Evolutionary conservation across 2,329 filamentous ascomycete species (phyloP).

Genomic region (Cytospora mali): DNA sequence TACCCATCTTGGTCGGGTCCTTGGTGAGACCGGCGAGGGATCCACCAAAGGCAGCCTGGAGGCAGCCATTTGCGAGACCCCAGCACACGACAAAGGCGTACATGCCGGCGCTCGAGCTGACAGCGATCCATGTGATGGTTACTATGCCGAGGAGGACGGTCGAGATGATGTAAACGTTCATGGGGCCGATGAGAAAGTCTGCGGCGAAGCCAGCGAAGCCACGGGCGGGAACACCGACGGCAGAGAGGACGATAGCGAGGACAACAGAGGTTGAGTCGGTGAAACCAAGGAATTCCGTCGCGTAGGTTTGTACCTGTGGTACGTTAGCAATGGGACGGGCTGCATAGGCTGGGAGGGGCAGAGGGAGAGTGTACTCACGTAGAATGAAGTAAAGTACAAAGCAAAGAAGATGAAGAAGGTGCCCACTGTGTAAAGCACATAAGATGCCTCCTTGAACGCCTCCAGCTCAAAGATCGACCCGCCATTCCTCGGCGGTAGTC

Average conservation of each 20-base stretch:
- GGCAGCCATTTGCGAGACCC: not conserved
- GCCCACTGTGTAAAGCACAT: slow-evolving; percentile 42
- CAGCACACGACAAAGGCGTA: not conserved
- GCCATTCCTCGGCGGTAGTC: slow-evolving; percentile 46
- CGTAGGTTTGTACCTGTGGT: not conserved
- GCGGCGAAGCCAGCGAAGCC: slow-evolving; percentile 58
- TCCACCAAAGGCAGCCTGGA: not conserved
- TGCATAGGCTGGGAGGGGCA: too few species aligned
- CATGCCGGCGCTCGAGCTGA: slow-evolving; percentile 35
- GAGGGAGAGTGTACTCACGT: slow-evolving; percentile 37
- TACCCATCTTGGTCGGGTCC: not conserved
- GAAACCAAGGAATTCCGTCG: slow-evolving; percentile 33
- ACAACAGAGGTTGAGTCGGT: slow-evolving; percentile 56
- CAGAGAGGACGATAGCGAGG: slow-evolving; percentile 63
- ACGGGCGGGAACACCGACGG: slow-evolving; percentile 57
- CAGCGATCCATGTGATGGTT: slow-evolving; percentile 58
- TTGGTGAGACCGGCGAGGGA: not conserved
- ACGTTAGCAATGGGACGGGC: not conserved
- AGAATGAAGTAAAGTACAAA: slow-evolving; percentile 56
- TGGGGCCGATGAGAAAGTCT: slow-evolving; percentile 54
- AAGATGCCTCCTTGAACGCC: slow-evolving; percentile 53
- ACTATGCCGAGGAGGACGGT: slow-evolving; percentile 51
- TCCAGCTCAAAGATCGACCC: slow-evolving; percentile 52
- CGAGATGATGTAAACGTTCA: slow-evolving; percentile 58
- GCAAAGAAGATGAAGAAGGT: slow-evolving; percentile 44